phyloP scores from a whole-genome alignment of 129 eudicot species.

The Heracleum sosnowskyi region DNA sequence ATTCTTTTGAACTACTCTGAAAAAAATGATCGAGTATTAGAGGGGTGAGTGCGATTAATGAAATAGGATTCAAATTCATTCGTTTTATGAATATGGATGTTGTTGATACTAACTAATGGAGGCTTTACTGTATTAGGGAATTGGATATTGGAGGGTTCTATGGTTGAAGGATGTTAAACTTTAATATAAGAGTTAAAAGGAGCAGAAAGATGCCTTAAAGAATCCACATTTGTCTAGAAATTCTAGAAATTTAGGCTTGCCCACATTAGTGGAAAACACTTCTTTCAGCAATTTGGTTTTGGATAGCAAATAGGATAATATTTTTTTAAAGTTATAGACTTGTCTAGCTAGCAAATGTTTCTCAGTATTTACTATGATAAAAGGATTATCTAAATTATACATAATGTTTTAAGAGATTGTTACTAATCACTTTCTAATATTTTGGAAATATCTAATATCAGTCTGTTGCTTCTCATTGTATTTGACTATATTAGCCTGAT shows the following conservation, averaged over 20 bases:
- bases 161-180: background rate
- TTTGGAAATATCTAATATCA: background rate
- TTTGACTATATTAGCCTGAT: background rate
- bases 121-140: background rate
- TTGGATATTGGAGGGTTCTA: background rate
- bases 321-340: background rate
- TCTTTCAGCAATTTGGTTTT: background rate
- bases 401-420: background rate
- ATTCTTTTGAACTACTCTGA: background rate
- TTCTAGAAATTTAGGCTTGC: background rate
- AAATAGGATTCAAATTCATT: too few relatives aligned
- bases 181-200: background rate
- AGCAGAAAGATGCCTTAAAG: background rate
- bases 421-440: background rate
- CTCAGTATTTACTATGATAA: background rate
- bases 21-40: background rate
- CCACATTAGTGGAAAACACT: background rate
- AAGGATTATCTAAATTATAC: background rate
- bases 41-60: background rate
- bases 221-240: background rate
- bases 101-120: background rate
- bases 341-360: background rate
- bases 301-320: background rate
- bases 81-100: too few relatives aligned
- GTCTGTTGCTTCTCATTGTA: background rate